Conservation (phyloP, 305 asterid species). For the Andrographis paniculata region DNA sequence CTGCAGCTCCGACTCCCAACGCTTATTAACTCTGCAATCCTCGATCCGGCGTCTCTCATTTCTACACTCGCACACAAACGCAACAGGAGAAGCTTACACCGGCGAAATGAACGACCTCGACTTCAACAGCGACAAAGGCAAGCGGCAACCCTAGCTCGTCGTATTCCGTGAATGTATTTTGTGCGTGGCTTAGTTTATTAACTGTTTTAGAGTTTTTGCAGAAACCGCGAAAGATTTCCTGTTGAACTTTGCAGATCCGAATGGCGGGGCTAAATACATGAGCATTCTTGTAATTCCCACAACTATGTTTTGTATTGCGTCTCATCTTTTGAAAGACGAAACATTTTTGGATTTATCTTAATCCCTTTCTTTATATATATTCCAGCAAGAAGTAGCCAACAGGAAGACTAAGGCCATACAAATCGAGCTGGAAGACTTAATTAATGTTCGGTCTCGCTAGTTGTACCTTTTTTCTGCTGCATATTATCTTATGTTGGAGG, state of each 20-base stretch:
- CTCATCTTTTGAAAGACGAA: not conserved
- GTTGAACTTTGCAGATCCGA: constrained; percentile 50
- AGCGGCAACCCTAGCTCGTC: constrained; percentile 4
- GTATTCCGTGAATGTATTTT: constrained; percentile 10
- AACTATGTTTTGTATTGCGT: not conserved
- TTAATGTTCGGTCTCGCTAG: constrained; percentile 31
- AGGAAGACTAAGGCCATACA: constrained; percentile 66
- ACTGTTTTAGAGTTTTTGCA: constrained; percentile 19
- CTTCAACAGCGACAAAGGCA: constrained; percentile 67
- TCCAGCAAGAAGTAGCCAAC: constrained; percentile 92
- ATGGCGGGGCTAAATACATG: constrained; percentile 70
- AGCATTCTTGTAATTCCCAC: constrained; percentile 51
- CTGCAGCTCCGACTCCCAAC: constrained; percentile 1
- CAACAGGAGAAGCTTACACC: constrained; percentile 11
- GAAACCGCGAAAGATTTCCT: constrained; percentile 75
- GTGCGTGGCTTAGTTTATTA: constrained; percentile 2
- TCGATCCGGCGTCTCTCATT: constrained; percentile 1
- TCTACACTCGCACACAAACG: constrained; percentile 5
- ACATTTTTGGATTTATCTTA: not conserved
- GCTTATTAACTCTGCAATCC: not conserved
- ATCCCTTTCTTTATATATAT: not conserved
- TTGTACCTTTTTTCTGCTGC: not conserved
- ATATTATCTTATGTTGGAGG: constrained; percentile 4
- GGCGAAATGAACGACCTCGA: constrained; percentile 49
- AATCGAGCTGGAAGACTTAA: constrained; percentile 81